phyloP scores from a whole-genome alignment of 2,329 filamentous ascomycete species.

The Ustulina deusta region DNA sequence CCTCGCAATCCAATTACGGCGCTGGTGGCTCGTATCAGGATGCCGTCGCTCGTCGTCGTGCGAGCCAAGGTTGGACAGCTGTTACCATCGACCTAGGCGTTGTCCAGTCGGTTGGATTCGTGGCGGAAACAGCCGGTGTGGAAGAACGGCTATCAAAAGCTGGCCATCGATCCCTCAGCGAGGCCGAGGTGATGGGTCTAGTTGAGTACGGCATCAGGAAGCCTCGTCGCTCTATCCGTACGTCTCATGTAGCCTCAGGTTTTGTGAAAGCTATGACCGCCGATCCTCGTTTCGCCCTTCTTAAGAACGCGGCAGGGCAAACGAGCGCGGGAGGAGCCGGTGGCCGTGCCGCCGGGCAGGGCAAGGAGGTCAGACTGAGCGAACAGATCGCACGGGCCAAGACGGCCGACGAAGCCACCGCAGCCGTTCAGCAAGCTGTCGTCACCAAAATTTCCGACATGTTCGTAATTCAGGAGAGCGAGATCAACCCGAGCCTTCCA shows the following conservation, averaged over 20 bases:
- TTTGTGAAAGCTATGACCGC: background rate
- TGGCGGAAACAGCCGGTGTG: slow-evolving; percentile 16
- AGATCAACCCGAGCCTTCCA: slow-evolving; percentile 26
- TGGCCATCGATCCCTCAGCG: slow-evolving; percentile 17
- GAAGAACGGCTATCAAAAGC: slow-evolving; percentile 21
- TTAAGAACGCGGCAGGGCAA: slow-evolving; percentile 8
- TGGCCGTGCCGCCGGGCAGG: background rate
- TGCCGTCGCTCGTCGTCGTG: slow-evolving; percentile 23
- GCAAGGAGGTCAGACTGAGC: slow-evolving; percentile 12
- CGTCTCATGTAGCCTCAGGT: slow-evolving; percentile 15
- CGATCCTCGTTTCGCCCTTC: slow-evolving; percentile 25
- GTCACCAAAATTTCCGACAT: slow-evolving; percentile 35
- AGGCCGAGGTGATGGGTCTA: slow-evolving; percentile 26
- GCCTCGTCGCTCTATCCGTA: slow-evolving; percentile 14
- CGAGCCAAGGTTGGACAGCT: slow-evolving; percentile 12
- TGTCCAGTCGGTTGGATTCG: slow-evolving; percentile 27
- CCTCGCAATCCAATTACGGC: slow-evolving; percentile 25
- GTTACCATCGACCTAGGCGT: slow-evolving; percentile 22
- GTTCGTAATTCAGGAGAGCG: slow-evolving; percentile 35
- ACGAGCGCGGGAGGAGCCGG: slow-evolving; percentile 8
- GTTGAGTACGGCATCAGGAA: slow-evolving; percentile 25
- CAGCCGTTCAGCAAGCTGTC: slow-evolving; percentile 22
- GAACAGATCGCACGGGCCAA: slow-evolving; percentile 30
- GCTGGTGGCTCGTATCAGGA: slow-evolving; percentile 25
- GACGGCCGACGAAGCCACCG: slow-evolving; percentile 24